Evolutionary conservation across 805 yeast species (phyloP).

Genomic region (Cyberlindnera nakhonratchasimensis): DNA sequence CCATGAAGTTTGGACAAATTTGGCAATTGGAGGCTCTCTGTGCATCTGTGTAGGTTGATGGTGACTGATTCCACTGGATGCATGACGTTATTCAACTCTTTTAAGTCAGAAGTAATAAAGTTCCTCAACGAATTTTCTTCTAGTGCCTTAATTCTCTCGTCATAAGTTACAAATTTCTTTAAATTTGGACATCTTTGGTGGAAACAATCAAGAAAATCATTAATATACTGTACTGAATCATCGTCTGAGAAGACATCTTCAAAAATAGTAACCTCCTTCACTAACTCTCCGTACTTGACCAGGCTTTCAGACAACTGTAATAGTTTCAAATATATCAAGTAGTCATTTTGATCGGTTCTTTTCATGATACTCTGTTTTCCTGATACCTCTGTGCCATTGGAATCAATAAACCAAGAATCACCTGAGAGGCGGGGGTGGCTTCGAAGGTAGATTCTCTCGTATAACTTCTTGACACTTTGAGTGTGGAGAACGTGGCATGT

Average conservation of each 20-base stretch:
- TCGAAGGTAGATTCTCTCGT: conserved; percentile 36
- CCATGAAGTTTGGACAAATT: background rate
- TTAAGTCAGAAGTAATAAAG: conserved; percentile 10
- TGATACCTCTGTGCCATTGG: conserved; percentile 37
- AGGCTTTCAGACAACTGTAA: conserved; percentile 38
- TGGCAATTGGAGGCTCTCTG: conserved; percentile 10
- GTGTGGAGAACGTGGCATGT: conserved; percentile 25
- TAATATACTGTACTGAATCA: conserved; percentile 21
- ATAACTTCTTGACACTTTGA: conserved; percentile 33
- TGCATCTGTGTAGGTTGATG: conserved; percentile 14
- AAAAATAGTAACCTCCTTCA: conserved; percentile 36
- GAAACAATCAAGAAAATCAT: conserved; percentile 25
- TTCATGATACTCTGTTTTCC: conserved; percentile 34
- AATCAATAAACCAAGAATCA: conserved; percentile 32
- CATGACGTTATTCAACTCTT: conserved; percentile 11
- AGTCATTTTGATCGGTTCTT: conserved; percentile 34
- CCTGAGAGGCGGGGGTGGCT: conserved; percentile 32
- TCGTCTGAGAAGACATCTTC: conserved; percentile 30
- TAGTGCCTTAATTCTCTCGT: conserved; percentile 14
- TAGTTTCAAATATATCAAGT: conserved; percentile 37
- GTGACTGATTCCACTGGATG: conserved; percentile 4
- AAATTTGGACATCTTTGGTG: conserved; percentile 22
- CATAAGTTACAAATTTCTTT: conserved; percentile 11
- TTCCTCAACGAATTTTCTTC: conserved; percentile 12
- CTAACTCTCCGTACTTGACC: conserved; percentile 28